Percentiles rank a stretch among this genome's conserved stretches.
Evolutionary conservation across 257 asterid species (phyloP).

Genomic region (Mitragyna speciosa): DNA sequence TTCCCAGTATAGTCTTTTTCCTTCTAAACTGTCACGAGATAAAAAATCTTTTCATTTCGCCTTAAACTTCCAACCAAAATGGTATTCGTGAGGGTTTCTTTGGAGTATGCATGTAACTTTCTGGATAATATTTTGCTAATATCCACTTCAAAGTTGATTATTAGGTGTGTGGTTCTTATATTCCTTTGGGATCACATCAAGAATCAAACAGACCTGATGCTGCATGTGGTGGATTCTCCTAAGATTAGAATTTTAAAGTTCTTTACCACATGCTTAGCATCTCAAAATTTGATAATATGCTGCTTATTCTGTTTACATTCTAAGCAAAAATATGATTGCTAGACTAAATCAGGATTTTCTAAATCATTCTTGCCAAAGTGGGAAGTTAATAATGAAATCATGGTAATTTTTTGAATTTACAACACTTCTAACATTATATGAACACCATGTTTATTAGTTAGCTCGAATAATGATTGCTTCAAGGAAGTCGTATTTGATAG

Average conservation of each 20-base stretch:
- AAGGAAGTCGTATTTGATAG: background rate
- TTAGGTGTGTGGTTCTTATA: background rate
- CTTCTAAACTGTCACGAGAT: background rate
- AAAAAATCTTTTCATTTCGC: background rate
- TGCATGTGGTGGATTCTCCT: background rate
- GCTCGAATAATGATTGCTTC: background rate
- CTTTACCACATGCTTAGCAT: background rate
- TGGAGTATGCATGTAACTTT: background rate
- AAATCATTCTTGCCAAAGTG: background rate
- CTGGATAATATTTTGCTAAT: background rate
- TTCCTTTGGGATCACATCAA: background rate
- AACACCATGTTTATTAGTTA: background rate
- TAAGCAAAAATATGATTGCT: background rate
- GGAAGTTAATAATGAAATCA: background rate
- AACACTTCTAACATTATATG: background rate
- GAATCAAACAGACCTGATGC: conserved; percentile 1
- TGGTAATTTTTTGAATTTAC: background rate
- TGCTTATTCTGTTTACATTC: background rate
- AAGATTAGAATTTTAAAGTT: background rate
- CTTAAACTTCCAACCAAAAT: background rate
- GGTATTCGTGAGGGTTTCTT: background rate
- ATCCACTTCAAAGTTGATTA: background rate
- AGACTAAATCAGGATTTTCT: background rate
- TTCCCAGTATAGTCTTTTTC: background rate
- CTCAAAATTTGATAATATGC: background rate